Conservation (phyloP, 1,139 yeast species). For the Yamadazyma dushanensis region DNA sequence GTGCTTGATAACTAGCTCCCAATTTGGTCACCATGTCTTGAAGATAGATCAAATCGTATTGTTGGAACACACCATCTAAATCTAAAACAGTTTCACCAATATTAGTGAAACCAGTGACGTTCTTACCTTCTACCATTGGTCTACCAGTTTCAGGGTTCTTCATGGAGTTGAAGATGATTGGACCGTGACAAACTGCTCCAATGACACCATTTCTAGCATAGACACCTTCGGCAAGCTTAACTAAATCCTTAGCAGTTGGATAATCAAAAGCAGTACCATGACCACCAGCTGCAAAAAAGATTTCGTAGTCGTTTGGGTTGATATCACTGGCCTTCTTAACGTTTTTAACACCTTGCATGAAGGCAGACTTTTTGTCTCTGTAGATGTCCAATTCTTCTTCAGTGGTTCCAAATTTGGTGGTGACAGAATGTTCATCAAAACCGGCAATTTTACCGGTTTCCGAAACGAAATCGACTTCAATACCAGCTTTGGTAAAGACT, state of each 20-base stretch:
- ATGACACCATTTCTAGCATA: conserved; percentile 55
- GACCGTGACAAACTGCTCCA: conserved; percentile 72
- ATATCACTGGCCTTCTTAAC: conserved; percentile 46
- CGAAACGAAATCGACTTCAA: conserved; percentile 54
- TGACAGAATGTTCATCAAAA: conserved; percentile 54
- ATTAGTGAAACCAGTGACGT: conserved; percentile 61
- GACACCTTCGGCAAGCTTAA: conserved; percentile 43
- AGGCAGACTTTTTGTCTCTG: conserved; percentile 39
- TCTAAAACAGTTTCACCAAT: conserved; percentile 49
- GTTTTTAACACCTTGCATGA: conserved; percentile 31
- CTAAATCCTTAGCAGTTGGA: conserved; percentile 50
- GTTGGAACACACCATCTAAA: conserved; percentile 33
- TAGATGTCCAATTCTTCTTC: conserved; percentile 36
- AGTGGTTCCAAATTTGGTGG: conserved; percentile 33
- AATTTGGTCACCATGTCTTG: conserved; percentile 32
- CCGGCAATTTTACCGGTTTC: conserved; percentile 60
- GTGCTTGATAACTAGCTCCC: conserved; percentile 48
- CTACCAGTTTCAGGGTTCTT: conserved; percentile 42
- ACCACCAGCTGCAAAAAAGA: conserved; percentile 65
- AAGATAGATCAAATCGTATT: conserved; percentile 32
- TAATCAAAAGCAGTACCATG: conserved; percentile 61
- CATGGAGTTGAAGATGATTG: conserved; percentile 51
- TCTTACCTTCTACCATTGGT: conserved; percentile 49
- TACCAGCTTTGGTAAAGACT: conserved; percentile 46
- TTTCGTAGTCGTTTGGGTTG: conserved; percentile 47